A percentile compares a stretch with the other conserved stretches of the same genome.
phyloP scores from a whole-genome alignment of 805 yeast species.

The Sungouiozyma intestinalis region DNA sequence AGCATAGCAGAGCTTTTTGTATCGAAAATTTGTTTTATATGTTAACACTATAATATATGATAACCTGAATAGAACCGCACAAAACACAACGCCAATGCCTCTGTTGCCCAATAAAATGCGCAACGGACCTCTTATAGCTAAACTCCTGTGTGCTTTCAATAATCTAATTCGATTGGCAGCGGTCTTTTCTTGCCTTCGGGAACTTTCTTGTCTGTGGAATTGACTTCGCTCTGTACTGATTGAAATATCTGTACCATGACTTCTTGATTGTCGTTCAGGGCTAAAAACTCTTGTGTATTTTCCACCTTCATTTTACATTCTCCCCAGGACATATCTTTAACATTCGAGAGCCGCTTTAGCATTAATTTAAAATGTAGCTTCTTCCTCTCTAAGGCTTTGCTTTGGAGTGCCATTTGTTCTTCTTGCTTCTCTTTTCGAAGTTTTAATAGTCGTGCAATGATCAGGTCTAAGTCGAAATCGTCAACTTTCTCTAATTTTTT shows the following conservation, averaged over 20 bases:
- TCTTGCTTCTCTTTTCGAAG: constrained; percentile 17
- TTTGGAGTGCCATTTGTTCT: constrained; percentile 13
- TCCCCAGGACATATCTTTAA: constrained; percentile 30
- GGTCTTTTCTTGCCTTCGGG: constrained; percentile 16
- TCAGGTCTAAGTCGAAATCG: constrained; percentile 7
- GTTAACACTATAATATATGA: too few species aligned
- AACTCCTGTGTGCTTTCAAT: constrained; percentile 10
- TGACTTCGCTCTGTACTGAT: constrained; percentile 17
- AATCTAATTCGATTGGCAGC: constrained; percentile 26
- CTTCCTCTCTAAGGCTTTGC: constrained; percentile 14
- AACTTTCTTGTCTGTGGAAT: constrained; percentile 5
- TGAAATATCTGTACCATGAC: constrained; percentile 27
- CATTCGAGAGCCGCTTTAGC: constrained; percentile 8
- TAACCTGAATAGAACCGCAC: too few species aligned
- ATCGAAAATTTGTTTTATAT: too few species aligned
- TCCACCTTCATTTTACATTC: constrained; percentile 24
- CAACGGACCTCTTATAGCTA: too few species aligned
- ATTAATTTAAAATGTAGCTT: constrained; percentile 19
- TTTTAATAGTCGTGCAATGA: constrained; percentile 18
- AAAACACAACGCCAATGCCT: too few species aligned
- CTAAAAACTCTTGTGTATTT: constrained; percentile 27
- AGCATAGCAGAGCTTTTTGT: too few species aligned
- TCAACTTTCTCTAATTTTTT: constrained; percentile 20
- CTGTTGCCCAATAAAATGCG: too few species aligned
- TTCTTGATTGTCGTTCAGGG: constrained; percentile 27